phyloP scores from a whole-genome alignment of 2,329 filamentous ascomycete species.

The Cordyceps militaris region DNA sequence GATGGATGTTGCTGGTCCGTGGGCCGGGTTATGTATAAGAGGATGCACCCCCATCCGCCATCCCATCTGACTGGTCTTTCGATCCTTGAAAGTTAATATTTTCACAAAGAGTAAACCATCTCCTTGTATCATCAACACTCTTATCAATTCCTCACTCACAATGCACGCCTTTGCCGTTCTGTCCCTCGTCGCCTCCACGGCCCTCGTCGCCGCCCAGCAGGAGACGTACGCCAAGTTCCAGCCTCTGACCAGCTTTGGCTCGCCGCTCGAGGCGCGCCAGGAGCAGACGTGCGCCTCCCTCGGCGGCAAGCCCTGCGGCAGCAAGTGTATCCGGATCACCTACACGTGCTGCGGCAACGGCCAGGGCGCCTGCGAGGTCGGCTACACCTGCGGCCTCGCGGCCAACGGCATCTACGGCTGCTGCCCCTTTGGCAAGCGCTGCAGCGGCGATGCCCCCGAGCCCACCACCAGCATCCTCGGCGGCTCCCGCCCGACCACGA shows the following conservation, averaged over 20 bases:
- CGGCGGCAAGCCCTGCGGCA: conserved; percentile 15
- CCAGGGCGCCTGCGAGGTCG: conserved; percentile 15
- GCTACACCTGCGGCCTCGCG: conserved; percentile 14
- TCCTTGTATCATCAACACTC: too few relatives aligned
- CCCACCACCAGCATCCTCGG: conserved; percentile 7
- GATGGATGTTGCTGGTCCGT: neutral
- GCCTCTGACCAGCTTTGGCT: neutral
- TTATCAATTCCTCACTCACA: neutral
- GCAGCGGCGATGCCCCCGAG: conserved; percentile 16
- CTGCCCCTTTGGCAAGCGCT: conserved; percentile 16
- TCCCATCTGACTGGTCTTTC: neutral
- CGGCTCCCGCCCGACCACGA: neutral
- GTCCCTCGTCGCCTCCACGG: conserved; percentile 3
- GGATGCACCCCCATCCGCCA: neutral
- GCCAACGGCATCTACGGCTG: conserved; percentile 17
- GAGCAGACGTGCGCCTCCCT: neutral
- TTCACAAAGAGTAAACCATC: too few relatives aligned
- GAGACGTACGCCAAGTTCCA: neutral
- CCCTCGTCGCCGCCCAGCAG: conserved; percentile 9
- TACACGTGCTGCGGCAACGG: conserved; percentile 17
- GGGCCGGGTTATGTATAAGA: conserved; percentile 5
- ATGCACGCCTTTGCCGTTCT: conserved; percentile 4
- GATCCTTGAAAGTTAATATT: neutral
- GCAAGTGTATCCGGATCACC: conserved; percentile 14
- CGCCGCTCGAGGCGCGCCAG: neutral